phyloP scores from a whole-genome alignment of 1,284 basidiomycete genomes.

The Heliocybe sulcata region DNA sequence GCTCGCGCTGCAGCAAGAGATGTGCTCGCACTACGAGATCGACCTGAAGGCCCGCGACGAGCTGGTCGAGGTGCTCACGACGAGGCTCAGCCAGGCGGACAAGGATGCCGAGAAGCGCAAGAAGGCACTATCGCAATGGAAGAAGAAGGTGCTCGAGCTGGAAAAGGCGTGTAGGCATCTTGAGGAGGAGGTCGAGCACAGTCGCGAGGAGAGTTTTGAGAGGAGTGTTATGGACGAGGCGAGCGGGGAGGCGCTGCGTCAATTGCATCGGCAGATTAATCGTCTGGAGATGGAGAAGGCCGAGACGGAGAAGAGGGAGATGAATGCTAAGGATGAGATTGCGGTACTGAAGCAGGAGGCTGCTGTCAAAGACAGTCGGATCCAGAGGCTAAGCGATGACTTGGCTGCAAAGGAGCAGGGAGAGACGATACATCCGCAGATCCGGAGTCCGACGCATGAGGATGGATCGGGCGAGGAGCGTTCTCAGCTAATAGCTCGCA shows the following conservation, averaged over 20 bases:
- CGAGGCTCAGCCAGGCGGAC: constrained; percentile 44
- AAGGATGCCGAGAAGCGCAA: constrained; percentile 54
- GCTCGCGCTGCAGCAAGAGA: constrained; percentile 58
- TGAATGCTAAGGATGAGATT: constrained; percentile 19
- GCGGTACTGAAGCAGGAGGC: constrained; percentile 27
- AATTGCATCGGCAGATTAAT: constrained; percentile 58
- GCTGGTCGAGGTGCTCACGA: constrained; percentile 51
- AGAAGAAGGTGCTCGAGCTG: constrained; percentile 65
- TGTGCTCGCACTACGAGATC: constrained; percentile 66
- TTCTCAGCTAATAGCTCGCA: constrained; percentile 8
- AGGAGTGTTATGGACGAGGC: constrained; percentile 75
- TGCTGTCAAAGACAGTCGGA: constrained; percentile 25
- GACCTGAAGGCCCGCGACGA: constrained; percentile 67
- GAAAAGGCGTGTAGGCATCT: constrained; percentile 55
- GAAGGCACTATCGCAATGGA: constrained; percentile 48
- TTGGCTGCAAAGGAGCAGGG: constrained; percentile 49
- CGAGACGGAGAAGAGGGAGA: constrained; percentile 37
- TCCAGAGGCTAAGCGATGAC: constrained; percentile 35
- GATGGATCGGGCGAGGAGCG: constrained; percentile 43
- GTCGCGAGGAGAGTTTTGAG: constrained; percentile 60
- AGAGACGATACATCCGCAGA: constrained; percentile 29
- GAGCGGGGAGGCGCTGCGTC: constrained; percentile 57
- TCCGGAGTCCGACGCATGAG: constrained; percentile 29
- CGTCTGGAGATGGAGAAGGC: constrained; percentile 53
- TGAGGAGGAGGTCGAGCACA: constrained; percentile 64